phyloP scores from a whole-genome alignment of 108 stramenopile genomes.

The Skeletonema potamos region DNA sequence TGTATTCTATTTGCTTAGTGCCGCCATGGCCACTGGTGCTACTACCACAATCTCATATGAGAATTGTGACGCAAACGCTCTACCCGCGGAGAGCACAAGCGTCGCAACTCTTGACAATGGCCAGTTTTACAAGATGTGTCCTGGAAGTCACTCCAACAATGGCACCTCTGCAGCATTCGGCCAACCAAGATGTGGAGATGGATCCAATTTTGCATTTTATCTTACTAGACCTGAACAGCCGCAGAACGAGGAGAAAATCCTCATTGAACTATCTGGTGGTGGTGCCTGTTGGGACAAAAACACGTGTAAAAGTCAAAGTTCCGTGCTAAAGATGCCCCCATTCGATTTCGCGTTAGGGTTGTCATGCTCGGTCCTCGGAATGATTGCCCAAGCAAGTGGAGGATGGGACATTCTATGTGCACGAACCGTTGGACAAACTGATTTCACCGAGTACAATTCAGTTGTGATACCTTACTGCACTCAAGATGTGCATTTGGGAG shows the following conservation, averaged over 20 bases:
- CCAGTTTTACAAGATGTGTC: slow-evolving; percentile 46
- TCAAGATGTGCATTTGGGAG: slow-evolving; percentile 57
- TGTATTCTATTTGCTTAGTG: neutral
- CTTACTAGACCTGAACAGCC: slow-evolving; percentile 41
- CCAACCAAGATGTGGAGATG: slow-evolving; percentile 59
- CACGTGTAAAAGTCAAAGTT: slow-evolving; percentile 42
- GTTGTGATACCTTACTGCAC: slow-evolving; percentile 57
- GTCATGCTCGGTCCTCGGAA: slow-evolving; percentile 27
- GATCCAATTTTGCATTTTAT: slow-evolving; percentile 54
- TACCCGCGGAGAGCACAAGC: slow-evolving; percentile 20
- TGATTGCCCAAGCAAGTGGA: neutral
- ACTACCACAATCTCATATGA: neutral
- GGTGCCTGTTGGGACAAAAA: slow-evolving; percentile 62
- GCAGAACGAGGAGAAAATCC: slow-evolving; percentile 31
- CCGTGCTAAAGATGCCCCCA: slow-evolving; percentile 32
- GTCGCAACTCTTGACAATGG: slow-evolving; percentile 27
- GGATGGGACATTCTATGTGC: slow-evolving; percentile 43
- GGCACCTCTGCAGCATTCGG: slow-evolving; percentile 13
- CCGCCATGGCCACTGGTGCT: neutral
- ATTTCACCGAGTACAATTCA: slow-evolving; percentile 51
- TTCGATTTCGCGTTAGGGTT: slow-evolving; percentile 33
- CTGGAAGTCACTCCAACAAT: slow-evolving; percentile 15
- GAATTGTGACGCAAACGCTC: slow-evolving; percentile 20
- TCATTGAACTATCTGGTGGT: slow-evolving; percentile 61
- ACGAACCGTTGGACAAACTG: slow-evolving; percentile 19